These are phyloP conservation scores for Harringtonia lauricola DNA, from an alignment of 2,329 filamentous ascomycete genomes.

Conservation along the genomic window DNA sequence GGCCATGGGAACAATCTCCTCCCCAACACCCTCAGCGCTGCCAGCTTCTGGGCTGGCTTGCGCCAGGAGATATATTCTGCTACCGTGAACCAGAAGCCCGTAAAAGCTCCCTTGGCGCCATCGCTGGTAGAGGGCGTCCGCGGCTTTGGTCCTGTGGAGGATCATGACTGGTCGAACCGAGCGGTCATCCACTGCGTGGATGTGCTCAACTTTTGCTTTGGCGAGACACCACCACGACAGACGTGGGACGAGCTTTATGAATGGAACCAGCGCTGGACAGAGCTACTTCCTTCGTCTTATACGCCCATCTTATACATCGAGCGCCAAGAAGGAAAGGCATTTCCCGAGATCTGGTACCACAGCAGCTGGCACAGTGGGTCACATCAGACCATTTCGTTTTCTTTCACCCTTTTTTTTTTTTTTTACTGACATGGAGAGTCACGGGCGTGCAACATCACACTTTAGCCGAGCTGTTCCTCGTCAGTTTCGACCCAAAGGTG, in stretches of 20 bases:
- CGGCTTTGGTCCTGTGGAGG: slow-evolving; percentile 33
- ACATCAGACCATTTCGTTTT: no score
- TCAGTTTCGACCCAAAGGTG: slow-evolving; percentile 42
- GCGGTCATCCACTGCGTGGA: slow-evolving; percentile 53
- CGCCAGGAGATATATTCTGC: slow-evolving; percentile 50
- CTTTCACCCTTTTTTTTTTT: neutral
- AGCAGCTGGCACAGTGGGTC: slow-evolving; percentile 39
- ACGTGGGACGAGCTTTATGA: slow-evolving; percentile 33
- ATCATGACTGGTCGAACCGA: slow-evolving; percentile 48
- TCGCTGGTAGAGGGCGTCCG: slow-evolving; percentile 33
- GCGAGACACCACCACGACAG: slow-evolving; percentile 20
- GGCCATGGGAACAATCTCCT: slow-evolving; percentile 27
- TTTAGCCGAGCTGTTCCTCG: slow-evolving; percentile 44
- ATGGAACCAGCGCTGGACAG: slow-evolving; percentile 34
- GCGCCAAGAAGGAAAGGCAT: slow-evolving; percentile 26
- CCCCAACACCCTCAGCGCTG: slow-evolving; percentile 33
- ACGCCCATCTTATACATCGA: slow-evolving; percentile 40
- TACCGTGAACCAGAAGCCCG: slow-evolving; percentile 32
- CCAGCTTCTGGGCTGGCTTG: slow-evolving; percentile 46
- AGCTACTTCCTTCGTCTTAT: slow-evolving; percentile 37
- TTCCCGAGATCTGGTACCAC: slow-evolving; percentile 47
- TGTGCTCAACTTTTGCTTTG: slow-evolving; percentile 52
- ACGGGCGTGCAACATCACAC: slow-evolving; percentile 50
- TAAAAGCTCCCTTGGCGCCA: slow-evolving; percentile 37
- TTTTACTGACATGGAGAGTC: slow-evolving; percentile 22